phyloP scores from a whole-genome alignment of 495 filamentous ascomycete species.

The Hypomontagnella submonticulosa region DNA sequence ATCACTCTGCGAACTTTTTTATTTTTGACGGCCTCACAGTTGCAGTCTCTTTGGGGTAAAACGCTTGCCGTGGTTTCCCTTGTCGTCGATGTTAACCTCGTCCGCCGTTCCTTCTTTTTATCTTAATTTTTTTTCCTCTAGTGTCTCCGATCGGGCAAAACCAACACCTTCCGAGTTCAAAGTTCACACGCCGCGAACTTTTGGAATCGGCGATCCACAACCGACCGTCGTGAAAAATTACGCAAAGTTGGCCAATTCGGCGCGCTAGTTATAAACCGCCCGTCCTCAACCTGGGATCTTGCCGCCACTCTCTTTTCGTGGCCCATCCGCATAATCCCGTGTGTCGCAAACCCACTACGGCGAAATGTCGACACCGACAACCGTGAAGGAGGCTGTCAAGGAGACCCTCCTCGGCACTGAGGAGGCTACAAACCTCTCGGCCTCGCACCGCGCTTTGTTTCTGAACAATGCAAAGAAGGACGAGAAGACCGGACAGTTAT shows the following conservation, averaged over 20 bases:
- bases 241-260: constrained; percentile 27
- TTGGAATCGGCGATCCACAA: constrained; percentile 32
- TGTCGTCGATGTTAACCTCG: constrained; percentile 21
- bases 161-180: constrained; percentile 33
- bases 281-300: constrained; percentile 3
- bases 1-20: constrained; percentile 39
- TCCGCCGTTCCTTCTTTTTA: constrained; percentile 16
- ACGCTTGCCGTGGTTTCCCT: constrained; percentile 8
- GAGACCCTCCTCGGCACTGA: constrained; percentile 77
- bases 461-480: constrained; percentile 79
- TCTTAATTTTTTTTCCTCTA: constrained; percentile 27
- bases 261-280: constrained; percentile 38
- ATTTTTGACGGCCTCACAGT: constrained; percentile 8
- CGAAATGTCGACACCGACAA: constrained; percentile 53
- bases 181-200: constrained; percentile 25
- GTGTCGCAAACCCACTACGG: constrained; percentile 24
- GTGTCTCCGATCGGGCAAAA: constrained; percentile 10
- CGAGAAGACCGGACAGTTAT: constrained; percentile 76
- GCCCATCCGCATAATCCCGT: constrained; percentile 12
- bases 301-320: constrained; percentile 1
- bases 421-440: constrained; percentile 69
- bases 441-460: constrained; percentile 78
- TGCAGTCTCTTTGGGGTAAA: neutral
- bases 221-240: constrained; percentile 33
- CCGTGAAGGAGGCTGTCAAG: constrained; percentile 78